Base-by-base conservation (phyloP, 345 rosid species). In the Rhodamnia argentea region DNA sequence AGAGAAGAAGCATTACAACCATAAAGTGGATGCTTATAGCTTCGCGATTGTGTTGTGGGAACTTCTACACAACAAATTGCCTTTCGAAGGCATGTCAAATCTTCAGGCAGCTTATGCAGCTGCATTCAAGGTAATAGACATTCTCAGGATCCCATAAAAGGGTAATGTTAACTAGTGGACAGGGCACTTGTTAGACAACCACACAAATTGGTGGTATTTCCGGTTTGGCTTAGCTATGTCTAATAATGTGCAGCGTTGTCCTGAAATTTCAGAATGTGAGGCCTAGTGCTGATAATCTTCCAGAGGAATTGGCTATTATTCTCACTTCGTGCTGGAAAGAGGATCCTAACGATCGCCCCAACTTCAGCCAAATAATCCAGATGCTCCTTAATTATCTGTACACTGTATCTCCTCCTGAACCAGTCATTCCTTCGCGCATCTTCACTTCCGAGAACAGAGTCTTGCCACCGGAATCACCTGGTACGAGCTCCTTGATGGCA, bases 61-160 rank as follows among this genome's bases (percentile, higher is more conserved):
- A 92, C 99, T 97, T 86, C 86, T 96, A 86, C 99, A 95, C 88
- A 97, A 97, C 88, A 96, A 95, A 82, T 70, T 96, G 85, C 99
- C 99, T 32, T 96, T 97, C 85, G 99, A 97, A 88, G 99, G 99
- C 89, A 97, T 97, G 99, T 97, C 98, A 5, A 97, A 97, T 92
- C 98, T 97, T 32, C 98, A 96, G 93, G 99, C 99, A 84, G 98
- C 98, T 88, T 97, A 96, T 89, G 98, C 99, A 56, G 99, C 98
- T 16, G 99, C 98, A 40, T 97, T 97, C 83, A 97, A 96, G 93
- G 99, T 93, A 91, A 82, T 86, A 29, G 27, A 74, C 83, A 86
- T 47, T 22, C 53, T 23, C 40, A 44, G 82, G 22, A n/a, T 85
- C 83, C 51, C 18, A 24, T 85, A 13, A 51, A 29, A 56, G 47